These are phyloP conservation scores for Thelonectria discophora DNA, from an alignment of 2,329 filamentous ascomycete genomes.

Conservation along the genomic window DNA sequence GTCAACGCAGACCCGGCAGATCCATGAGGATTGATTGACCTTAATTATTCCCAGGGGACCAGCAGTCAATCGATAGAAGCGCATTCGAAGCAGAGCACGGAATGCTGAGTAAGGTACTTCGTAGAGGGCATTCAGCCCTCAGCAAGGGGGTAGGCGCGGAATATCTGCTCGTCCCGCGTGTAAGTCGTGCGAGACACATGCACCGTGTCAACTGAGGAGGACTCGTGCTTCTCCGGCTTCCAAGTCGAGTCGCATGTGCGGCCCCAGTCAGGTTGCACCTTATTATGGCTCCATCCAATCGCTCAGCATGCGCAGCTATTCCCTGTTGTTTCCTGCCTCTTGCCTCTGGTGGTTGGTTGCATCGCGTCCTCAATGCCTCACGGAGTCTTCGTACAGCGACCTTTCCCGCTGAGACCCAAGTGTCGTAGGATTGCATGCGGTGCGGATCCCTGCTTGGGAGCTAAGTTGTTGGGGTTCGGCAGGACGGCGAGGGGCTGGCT, in stretches of 20 bases:
- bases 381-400: background rate
- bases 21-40: constrained; percentile 16
- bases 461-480: constrained; percentile 18
- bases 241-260: no score
- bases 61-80: background rate
- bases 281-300: constrained; percentile 4
- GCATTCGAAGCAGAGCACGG: background rate
- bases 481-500: constrained; percentile 9
- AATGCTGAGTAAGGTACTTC: constrained; percentile 3
- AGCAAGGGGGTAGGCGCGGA: background rate
- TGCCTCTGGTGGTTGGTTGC: constrained; percentile 22
- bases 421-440: constrained; percentile 19
- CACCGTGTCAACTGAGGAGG: constrained; percentile 17
- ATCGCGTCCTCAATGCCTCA: constrained; percentile 5
- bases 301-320: constrained; percentile 1
- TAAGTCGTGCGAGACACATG: constrained; percentile 13
- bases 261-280: constrained; percentile 8
- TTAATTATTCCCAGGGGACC: constrained; percentile 10
- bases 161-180: background rate
- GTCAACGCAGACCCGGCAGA: background rate
- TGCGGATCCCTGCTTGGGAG: constrained; percentile 12
- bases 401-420: constrained; percentile 7
- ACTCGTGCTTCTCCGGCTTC: background rate
- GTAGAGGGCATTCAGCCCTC: background rate
- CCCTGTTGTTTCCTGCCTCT: constrained; percentile 11